These are phyloP conservation scores for Curvularia sp. DNA, from an alignment of 2,329 filamentous ascomycete species.

Conservation along the genomic window DNA sequence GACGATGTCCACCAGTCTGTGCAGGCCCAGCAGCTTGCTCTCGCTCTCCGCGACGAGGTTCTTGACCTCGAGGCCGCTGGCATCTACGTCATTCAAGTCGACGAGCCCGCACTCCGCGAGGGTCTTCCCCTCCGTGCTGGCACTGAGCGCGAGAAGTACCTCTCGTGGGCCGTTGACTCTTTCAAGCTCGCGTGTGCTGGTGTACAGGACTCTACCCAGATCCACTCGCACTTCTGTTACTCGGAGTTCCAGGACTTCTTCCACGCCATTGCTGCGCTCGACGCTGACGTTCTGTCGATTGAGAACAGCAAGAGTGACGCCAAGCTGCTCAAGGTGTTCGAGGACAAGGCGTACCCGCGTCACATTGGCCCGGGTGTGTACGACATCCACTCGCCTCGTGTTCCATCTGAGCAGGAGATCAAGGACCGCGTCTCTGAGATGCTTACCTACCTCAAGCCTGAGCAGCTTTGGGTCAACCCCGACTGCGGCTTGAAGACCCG, in stretches of 20 bases:
- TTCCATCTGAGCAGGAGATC: constrained; percentile 97
- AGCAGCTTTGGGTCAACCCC: constrained; percentile 99
- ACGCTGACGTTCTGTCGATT: constrained; percentile 97
- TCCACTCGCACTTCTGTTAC: constrained; percentile 99
- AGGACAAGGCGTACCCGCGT: constrained; percentile 94
- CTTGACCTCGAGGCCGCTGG: constrained; percentile 97
- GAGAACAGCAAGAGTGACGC: constrained; percentile 99
- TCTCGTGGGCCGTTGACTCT: constrained; percentile 95
- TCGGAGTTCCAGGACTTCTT: constrained; percentile 99
- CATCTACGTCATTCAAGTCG: constrained; percentile 97
- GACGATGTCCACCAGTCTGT: constrained; percentile 99
- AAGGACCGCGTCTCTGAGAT: constrained; percentile 98
- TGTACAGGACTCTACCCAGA: constrained; percentile 95
- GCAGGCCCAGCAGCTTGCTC: constrained; percentile 97
- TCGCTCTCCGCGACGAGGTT: constrained; percentile 98
- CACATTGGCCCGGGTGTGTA: constrained; percentile 99
- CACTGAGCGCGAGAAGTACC: constrained; percentile 94
- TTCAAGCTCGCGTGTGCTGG: constrained; percentile 96
- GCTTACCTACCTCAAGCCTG: constrained; percentile 91
- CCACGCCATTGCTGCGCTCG: constrained; percentile 97
- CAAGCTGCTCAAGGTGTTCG: constrained; percentile 98
- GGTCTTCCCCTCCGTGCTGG: constrained; percentile 96
- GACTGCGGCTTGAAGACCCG: constrained; percentile 99
- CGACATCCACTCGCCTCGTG: constrained; percentile 99
- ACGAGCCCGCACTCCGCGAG: constrained; percentile 98